Base-by-base conservation (phyloP, 257 asterid species). In the Solanum sejunctum region DNA sequence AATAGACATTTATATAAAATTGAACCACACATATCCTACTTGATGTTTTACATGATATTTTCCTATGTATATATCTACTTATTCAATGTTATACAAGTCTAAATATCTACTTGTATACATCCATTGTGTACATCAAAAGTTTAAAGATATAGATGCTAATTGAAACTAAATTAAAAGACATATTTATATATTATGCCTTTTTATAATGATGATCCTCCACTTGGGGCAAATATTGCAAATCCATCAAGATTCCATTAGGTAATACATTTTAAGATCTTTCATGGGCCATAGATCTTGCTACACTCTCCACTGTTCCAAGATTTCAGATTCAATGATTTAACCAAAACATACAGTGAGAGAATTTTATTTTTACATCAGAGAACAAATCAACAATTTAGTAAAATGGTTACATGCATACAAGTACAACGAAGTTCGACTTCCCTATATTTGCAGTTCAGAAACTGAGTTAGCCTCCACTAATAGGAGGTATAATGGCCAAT, bases 401-500 rank as follows among this genome's bases (percentile, higher is more conserved):
- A 75, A 21, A 47, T 75, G 81, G 23, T 75, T 23, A 75, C 81
- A 49, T 49, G 13, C 23, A 28, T 75, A 49, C n/a, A 49, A 75
- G 82, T 75, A 23, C 36, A 75, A 23, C 60, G 51, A 23, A 75
- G 61, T 75, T 75, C 36, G 1, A 21, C 57, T 75, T 49, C 81
- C 45, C 6, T 10, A 13, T 49, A 73, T 49, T 49, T 75, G 61
- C 23, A 23, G 82, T 75, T 23, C 61, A 75, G 23, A 51, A 49
- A 23, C 45, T 49, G 82, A 49, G 21, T 23, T 96, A 95, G 6
- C 99, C 98, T 66, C 98, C 98, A 84, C 98, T 96, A 84, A 93
- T 96, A 80, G 98, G 99, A 86, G 98, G 98, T 86, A 96, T 96
- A 86, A 96, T 95, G 32, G 98, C 99, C 87, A 96, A 87, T 87